phyloP scores from a whole-genome alignment of 2,329 filamentous ascomycete genomes.

The Cryphonectria carpinicola region DNA sequence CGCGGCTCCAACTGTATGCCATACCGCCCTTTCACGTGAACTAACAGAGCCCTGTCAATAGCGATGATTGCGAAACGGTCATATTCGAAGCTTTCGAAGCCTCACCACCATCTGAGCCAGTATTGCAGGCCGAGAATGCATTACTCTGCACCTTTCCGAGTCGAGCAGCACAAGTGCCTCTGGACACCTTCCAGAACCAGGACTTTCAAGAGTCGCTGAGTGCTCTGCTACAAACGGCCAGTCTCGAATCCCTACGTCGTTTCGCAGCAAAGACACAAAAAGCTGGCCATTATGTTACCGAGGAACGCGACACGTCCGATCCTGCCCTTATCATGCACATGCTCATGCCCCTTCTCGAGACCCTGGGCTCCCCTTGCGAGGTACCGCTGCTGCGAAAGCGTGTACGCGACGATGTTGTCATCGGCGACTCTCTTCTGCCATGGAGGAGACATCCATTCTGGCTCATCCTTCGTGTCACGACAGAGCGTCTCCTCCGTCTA shows the following conservation, averaged over 20 bases:
- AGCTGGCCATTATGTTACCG: constrained; percentile 49
- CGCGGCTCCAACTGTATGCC: background rate
- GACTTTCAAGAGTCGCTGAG: constrained; percentile 44
- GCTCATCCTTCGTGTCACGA: constrained; percentile 61
- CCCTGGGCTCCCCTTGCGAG: constrained; percentile 46
- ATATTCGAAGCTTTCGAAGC: constrained; percentile 52
- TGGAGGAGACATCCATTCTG: constrained; percentile 67
- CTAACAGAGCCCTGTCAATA: background rate
- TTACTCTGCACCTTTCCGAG: constrained; percentile 63
- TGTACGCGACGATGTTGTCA: constrained; percentile 62
- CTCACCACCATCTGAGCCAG: constrained; percentile 54
- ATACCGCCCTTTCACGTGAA: too few relatives aligned
- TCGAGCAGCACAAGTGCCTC: constrained; percentile 48
- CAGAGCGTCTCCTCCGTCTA: constrained; percentile 54
- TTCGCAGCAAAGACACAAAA: constrained; percentile 58
- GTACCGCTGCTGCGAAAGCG: constrained; percentile 54
- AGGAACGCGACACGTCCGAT: constrained; percentile 60
- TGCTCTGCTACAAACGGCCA: constrained; percentile 59
- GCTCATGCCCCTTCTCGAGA: constrained; percentile 63
- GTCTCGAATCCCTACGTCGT: constrained; percentile 53
- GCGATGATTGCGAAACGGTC: background rate
- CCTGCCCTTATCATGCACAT: constrained; percentile 61
- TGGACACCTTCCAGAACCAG: constrained; percentile 31
- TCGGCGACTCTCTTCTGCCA: constrained; percentile 50
- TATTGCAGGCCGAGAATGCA: constrained; percentile 53